A percentile compares a stretch with the other conserved stretches of the same genome.
Evolutionary conservation across 1,284 basidiomycete genomes (phyloP).

Genomic region (Inonotus obliquus): DNA sequence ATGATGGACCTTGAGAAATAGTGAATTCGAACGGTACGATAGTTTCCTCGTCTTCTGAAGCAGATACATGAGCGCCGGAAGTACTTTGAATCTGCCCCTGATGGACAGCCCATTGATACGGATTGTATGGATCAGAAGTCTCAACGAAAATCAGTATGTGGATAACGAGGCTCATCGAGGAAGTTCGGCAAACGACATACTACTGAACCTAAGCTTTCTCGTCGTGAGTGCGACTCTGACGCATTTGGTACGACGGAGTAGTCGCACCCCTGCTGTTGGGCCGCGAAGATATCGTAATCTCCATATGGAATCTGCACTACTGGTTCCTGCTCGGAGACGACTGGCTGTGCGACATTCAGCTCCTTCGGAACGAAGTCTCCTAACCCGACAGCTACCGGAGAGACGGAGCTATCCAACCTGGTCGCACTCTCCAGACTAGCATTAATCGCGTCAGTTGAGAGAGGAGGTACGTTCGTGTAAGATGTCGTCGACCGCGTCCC

Average conservation of each 20-base stretch:
- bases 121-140: slow-evolving; percentile 6
- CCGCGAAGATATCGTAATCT: background rate
- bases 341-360: background rate
- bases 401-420: background rate
- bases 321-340: background rate
- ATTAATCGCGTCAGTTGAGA: background rate
- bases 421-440: background rate
- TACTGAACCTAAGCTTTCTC: background rate
- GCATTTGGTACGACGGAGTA: background rate
- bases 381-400: background rate
- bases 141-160: background rate
- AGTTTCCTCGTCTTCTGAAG: slow-evolving; percentile 20
- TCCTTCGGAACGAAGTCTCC: background rate
- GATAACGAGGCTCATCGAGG: background rate
- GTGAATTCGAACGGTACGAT: slow-evolving; percentile 22
- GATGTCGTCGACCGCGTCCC: background rate
- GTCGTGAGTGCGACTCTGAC: background rate
- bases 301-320: background rate
- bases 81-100: background rate
- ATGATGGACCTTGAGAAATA: slow-evolving; percentile 45
- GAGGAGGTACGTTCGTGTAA: background rate
- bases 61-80: background rate
- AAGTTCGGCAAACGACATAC: slow-evolving; percentile 4
- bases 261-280: background rate
- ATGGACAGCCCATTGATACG: slow-evolving; percentile 13